These are phyloP conservation scores for Lepidium africanum DNA, from an alignment of 345 rosid species.

Conservation along the genomic window DNA sequence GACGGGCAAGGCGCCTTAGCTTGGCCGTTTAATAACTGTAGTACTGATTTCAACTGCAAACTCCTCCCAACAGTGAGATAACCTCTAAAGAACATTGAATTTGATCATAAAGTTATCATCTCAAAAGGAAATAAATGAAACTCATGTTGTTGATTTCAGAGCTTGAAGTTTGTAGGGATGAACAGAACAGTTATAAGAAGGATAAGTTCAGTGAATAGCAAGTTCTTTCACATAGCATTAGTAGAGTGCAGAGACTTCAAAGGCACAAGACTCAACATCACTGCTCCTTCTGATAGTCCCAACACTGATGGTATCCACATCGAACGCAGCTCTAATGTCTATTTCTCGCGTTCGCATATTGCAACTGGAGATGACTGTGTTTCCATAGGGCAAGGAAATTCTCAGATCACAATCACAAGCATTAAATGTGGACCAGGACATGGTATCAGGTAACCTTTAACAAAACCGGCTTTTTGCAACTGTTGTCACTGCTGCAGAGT, in stretches of 20 bases:
- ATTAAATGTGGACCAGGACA: constrained; percentile 43
- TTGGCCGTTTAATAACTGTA: constrained; percentile 34
- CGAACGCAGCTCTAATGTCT: constrained; percentile 24
- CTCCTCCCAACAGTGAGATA: constrained; percentile 39
- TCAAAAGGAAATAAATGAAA: not conserved
- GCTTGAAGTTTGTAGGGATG: constrained; percentile 47
- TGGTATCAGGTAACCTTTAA: constrained; percentile 26
- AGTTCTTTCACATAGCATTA: constrained; percentile 54
- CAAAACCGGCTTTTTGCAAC: not conserved
- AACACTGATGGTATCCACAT: constrained; percentile 63
- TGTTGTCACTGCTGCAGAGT: not conserved
- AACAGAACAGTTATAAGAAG: constrained; percentile 36
- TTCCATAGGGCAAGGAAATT: constrained; percentile 33
- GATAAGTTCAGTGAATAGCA: constrained; percentile 54
- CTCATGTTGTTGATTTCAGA: constrained; percentile 22
- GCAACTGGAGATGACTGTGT: constrained; percentile 60
- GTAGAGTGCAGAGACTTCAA: constrained; percentile 47
- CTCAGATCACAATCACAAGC: constrained; percentile 26
- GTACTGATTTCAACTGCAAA: constrained; percentile 21
- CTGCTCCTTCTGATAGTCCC: constrained; percentile 47
- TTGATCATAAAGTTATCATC: not conserved
- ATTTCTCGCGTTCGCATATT: constrained; percentile 27
- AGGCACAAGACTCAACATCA: constrained; percentile 34
- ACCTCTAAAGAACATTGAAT: not conserved
- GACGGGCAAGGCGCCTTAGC: constrained; percentile 55